Base-by-base conservation (phyloP, 257 asterid species). In the Lithospermum erythrorhizon region DNA sequence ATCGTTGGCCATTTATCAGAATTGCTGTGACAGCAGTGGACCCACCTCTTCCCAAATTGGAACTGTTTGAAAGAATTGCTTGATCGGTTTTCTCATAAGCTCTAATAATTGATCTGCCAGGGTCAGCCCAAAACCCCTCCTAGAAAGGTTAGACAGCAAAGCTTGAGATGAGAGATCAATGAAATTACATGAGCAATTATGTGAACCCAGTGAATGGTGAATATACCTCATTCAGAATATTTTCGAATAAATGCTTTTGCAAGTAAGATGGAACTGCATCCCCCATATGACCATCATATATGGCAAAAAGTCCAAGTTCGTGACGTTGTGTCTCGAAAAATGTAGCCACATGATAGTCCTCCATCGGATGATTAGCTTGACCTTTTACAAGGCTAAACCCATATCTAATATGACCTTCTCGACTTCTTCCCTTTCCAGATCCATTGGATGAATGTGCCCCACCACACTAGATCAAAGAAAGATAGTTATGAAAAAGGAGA, bases 311-410 rank as follows among this genome's bases (percentile, higher is more conserved):
- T 9, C 97, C 97, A 9, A 87, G 79, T 72, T 85, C 95, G 20
- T 63, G 87, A 13, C 86, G 85, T 21, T 78, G 68, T 23, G 68
- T 29, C 72, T 83, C 83, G 27, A 79, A 84, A 63, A 87, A 90
- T 65, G 87, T 90, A 51, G 97, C 93, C 57, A 90, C 97, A 71
- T 90, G 90, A 79, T 69, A 90, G 75, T 90, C 97, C 81, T 90
- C 97, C 97, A 90, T 90, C 3, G 97, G 97, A 75, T 90, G 97
- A 73, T 65, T 87, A n/a, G 96, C 97, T 67, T 80, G 87, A 65
- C 96, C 98, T 73, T 91, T 91, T 45, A 80, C 72, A 51, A 91
- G 80, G 61, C 85, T 79, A 79, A 79, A 88, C 51, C 98, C 98
- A 57, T 73, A 91, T 75, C 86, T 91, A 25, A 53, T 74, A 55